Percentiles rank a stretch among this genome's conserved stretches.
phyloP scores from a whole-genome alignment of 2,329 filamentous ascomycete species.

The Coniochaeta sp. region DNA sequence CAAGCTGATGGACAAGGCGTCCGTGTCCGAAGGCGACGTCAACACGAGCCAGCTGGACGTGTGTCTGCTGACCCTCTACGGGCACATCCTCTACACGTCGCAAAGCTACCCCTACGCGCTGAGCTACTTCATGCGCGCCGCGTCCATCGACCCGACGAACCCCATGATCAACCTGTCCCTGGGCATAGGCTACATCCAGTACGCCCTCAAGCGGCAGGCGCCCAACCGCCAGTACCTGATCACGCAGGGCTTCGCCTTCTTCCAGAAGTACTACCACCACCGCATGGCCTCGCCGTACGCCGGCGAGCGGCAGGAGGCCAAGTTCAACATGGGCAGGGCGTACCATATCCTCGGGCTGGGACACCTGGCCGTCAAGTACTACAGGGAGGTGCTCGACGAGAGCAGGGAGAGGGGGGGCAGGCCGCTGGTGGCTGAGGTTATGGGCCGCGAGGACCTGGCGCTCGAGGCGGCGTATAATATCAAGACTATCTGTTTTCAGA shows the following conservation, averaged over 20 bases:
- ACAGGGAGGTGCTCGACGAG: slow-evolving; percentile 43
- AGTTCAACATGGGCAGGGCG: slow-evolving; percentile 70
- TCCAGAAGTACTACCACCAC: slow-evolving; percentile 64
- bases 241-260: slow-evolving; percentile 74
- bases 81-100: slow-evolving; percentile 78
- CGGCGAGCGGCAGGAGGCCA: slow-evolving; percentile 61
- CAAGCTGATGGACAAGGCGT: slow-evolving; percentile 72
- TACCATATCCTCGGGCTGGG: slow-evolving; percentile 70
- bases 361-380: slow-evolving; percentile 66
- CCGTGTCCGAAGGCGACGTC: slow-evolving; percentile 37
- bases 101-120: slow-evolving; percentile 78
- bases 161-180: slow-evolving; percentile 74
- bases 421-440: slow-evolving; percentile 25
- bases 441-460: slow-evolving; percentile 48
- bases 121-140: slow-evolving; percentile 78
- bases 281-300: slow-evolving; percentile 25
- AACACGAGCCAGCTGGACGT: slow-evolving; percentile 52
- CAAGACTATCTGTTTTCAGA: slow-evolving; percentile 57
- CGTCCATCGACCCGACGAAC: slow-evolving; percentile 67
- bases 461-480: slow-evolving; percentile 69
- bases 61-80: slow-evolving; percentile 79
- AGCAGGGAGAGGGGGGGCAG: slow-evolving; percentile 11
- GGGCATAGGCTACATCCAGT: slow-evolving; percentile 78
- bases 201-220: slow-evolving; percentile 79
- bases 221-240: slow-evolving; percentile 87